phyloP scores from a whole-genome alignment of 2,329 filamentous ascomycete genomes.

The Sporothrix pallida region DNA sequence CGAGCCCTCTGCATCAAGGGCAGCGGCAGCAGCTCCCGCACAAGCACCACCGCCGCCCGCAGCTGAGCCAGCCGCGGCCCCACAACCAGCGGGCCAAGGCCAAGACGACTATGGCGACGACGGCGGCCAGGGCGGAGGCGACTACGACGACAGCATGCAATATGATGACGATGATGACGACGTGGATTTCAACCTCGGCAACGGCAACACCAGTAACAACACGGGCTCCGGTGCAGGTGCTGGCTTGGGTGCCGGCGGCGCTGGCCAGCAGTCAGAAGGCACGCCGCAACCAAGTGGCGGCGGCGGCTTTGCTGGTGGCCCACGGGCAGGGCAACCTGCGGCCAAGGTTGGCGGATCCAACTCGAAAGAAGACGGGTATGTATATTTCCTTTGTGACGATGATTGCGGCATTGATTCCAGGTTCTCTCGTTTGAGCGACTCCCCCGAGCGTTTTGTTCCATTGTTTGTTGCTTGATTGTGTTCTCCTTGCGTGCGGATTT shows the following conservation, averaged over 20 bases:
- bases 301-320: neutral
- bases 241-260: constrained; percentile 30
- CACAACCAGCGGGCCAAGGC: constrained; percentile 37
- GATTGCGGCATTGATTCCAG: neutral
- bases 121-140: constrained; percentile 37
- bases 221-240: constrained; percentile 35
- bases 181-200: constrained; percentile 60
- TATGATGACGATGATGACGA: constrained; percentile 60
- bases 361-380: constrained; percentile 94
- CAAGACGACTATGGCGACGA: constrained; percentile 40
- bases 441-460: neutral
- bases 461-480: neutral
- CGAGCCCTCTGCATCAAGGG: constrained; percentile 50
- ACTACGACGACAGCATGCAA: constrained; percentile 40
- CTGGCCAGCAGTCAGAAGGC: constrained; percentile 41
- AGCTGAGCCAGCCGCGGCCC: neutral
- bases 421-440: neutral
- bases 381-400: constrained; percentile 36
- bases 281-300: constrained; percentile 41
- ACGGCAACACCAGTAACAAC: constrained; percentile 42
- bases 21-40: constrained; percentile 34
- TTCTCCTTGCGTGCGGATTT: neutral
- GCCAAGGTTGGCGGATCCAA: constrained; percentile 59
- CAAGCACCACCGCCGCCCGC: constrained; percentile 30
- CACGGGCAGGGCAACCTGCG: constrained; percentile 35